Base-by-base conservation (phyloP, 371 early-diverging fungal species). In the Umbelopsis sp. region DNA sequence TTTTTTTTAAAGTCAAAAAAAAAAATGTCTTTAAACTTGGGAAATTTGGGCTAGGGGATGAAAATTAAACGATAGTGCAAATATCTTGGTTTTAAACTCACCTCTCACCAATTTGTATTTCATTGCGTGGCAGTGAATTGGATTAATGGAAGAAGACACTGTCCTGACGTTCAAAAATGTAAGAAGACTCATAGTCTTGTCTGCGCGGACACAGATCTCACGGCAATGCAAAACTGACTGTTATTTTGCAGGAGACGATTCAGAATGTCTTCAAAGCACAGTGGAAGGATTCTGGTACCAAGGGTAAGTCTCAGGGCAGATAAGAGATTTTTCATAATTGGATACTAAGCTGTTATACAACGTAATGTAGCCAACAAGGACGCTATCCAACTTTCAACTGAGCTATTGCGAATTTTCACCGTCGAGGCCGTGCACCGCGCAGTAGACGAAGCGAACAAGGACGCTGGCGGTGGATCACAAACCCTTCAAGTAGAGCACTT, bases 401-500 rank as follows among this genome's bases (percentile, higher is more conserved):
- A 57, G n/a, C 35, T 57, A 4, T 25, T 57, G 57, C 57, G 57
- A 18, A 57, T 57, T 18, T 57, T 57, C 18, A 57, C 57, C 1
- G 57, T 57, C 5, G 57, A 57, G 9, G 57, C 57, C 29, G 57
- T 57, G 18, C 57, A 57, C 29, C 57, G 57, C 29, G 57, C 57
- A 5, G 57, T 57, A 35, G 57, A 57, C 57, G 57, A 57, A 9
- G 57, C 57, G 12, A 57, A 57, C n/a, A 57, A 57, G 29, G 57
- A 57, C 32, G 35, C 57, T 57, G 57, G 57, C 35, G 57, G 57
- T 29, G 57, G 57, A 24, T 35, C 57, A 35, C 57, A 57, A 57
- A 57, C 57, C 10, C 29, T 57, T 3, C 57, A 57, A 57, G 57
- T 57, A 11, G 57, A 57, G 35, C 57, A 57, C 32, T 35, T 57